phyloP scores from a whole-genome alignment of 202 grass and related monocot species.

The Schoenoplectus tabernaemontani region DNA sequence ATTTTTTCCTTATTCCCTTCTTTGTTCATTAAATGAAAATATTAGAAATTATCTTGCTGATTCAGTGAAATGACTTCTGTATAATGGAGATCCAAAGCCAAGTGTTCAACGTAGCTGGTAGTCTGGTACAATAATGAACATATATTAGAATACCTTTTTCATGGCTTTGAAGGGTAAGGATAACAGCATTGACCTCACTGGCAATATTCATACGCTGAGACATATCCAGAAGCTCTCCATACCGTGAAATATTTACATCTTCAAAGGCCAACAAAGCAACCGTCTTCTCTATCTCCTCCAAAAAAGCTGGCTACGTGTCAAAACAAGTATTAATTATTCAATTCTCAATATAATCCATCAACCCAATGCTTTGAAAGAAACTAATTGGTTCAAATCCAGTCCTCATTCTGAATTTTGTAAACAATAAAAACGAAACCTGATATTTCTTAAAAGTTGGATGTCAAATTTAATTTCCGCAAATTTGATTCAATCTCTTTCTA shows the following conservation, averaged over 20 bases:
- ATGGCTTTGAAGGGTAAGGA: slow-evolving; percentile 94
- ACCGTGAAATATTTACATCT: slow-evolving; percentile 87
- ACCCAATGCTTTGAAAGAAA: not conserved
- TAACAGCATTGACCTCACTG: slow-evolving; percentile 90
- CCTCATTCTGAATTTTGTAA: not conserved
- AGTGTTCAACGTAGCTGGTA: not conserved
- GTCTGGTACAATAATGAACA: not conserved
- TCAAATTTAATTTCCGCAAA: too few species aligned
- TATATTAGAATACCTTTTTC: slow-evolving; percentile 77
- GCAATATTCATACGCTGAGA: slow-evolving; percentile 92
- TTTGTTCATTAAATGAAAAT: too few species aligned
- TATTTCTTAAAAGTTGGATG: too few species aligned
- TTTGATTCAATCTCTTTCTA: too few species aligned
- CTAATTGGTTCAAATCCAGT: not conserved
- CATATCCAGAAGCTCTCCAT: slow-evolving; percentile 79
- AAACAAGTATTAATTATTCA: slow-evolving; percentile 5
- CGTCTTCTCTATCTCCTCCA: slow-evolving; percentile 95
- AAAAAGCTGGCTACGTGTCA: slow-evolving; percentile 57
- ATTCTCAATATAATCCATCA: not conserved
- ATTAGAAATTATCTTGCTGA: too few species aligned
- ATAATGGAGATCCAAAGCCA: not conserved
- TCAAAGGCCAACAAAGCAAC: slow-evolving; percentile 89
- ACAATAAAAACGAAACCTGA: not conserved
- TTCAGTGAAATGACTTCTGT: too few species aligned
- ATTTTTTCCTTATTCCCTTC: too few species aligned